These are phyloP conservation scores for Oryza brachyantha DNA, from an alignment of 176 grass and related monocot species.

Conservation along the genomic window DNA sequence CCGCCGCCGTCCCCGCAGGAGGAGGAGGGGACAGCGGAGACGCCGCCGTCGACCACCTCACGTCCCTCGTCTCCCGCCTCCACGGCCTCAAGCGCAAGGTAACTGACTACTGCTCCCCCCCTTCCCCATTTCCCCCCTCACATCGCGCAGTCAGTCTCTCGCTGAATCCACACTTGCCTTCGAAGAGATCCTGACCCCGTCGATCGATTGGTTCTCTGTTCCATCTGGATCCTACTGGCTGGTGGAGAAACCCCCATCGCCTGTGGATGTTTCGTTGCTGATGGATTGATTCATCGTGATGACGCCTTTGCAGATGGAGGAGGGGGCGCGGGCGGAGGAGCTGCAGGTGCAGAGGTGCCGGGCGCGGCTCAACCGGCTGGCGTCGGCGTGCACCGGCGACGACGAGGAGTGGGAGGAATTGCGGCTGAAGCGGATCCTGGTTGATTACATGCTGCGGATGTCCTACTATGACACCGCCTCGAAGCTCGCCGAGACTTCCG, in stretches of 20 bases:
- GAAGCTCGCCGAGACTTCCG: constrained; percentile 49
- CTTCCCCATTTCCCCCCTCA: not conserved
- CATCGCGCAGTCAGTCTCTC: not conserved
- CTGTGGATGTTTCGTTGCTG: constrained; percentile 3
- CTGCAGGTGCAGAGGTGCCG: constrained; percentile 80
- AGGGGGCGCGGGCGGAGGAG: constrained; percentile 57
- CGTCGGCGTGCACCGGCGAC: constrained; percentile 38
- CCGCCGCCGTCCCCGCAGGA: constrained; percentile 28
- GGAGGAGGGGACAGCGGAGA: not conserved
- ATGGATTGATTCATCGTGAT: constrained; percentile 9
- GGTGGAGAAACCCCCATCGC: not conserved
- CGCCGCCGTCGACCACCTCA: constrained; percentile 63
- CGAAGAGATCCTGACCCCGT: not conserved
- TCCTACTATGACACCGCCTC: constrained; percentile 79
- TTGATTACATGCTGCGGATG: constrained; percentile 98
- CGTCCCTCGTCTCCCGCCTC: constrained; percentile 87
- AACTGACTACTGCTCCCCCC: not conserved
- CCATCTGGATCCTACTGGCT: not conserved
- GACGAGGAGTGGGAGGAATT: constrained; percentile 57
- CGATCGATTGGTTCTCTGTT: not conserved
- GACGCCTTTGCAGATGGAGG: constrained; percentile 53
- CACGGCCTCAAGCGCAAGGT: constrained; percentile 96
- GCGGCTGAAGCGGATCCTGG: constrained; percentile 77
- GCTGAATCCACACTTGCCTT: not conserved
- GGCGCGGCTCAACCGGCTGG: constrained; percentile 74